Evolutionary conservation across 2,329 filamentous ascomycete genomes (phyloP).

Genomic region (Xylariaceae sp.): DNA sequence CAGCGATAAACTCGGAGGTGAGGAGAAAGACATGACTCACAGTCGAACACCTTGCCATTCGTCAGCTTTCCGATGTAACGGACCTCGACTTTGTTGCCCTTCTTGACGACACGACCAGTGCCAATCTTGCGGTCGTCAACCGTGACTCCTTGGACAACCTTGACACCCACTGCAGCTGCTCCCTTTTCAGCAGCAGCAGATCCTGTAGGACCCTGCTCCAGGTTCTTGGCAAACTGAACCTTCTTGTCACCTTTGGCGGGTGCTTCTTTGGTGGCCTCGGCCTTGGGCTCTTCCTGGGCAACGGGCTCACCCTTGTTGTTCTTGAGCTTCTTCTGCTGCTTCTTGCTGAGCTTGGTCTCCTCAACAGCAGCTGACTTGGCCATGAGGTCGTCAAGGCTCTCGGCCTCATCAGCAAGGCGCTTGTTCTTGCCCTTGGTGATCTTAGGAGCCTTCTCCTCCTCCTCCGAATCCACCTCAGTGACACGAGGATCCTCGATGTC

Average conservation of each 20-base stretch:
- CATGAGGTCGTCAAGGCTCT: constrained; percentile 79
- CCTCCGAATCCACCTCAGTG: constrained; percentile 76
- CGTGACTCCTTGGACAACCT: constrained; percentile 81
- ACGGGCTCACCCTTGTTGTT: constrained; percentile 95
- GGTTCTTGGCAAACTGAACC: constrained; percentile 98
- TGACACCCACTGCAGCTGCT: constrained; percentile 62
- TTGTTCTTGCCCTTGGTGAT: constrained; percentile 83
- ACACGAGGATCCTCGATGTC: constrained; percentile 75
- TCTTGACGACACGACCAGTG: constrained; percentile 79
- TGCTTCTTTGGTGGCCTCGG: constrained; percentile 46
- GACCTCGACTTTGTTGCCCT: constrained; percentile 85
- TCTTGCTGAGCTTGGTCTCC: constrained; percentile 83
- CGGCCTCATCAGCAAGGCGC: constrained; percentile 70
- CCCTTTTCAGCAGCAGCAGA: constrained; percentile 50
- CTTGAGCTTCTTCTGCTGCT: constrained; percentile 96
- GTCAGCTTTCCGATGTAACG: constrained; percentile 97
- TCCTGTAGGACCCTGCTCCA: constrained; percentile 90
- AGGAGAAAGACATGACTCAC: constrained; percentile 47
- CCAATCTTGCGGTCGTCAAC: constrained; percentile 95
- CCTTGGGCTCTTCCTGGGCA: constrained; percentile 57
- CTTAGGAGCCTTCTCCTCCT: constrained; percentile 68
- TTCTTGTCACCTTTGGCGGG: constrained; percentile 73
- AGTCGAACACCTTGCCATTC: constrained; percentile 92
- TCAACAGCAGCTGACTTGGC: constrained; percentile 64
- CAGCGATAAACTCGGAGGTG: neutral